A percentile compares a stretch with the other conserved stretches of the same genome.
These are phyloP conservation scores for Phytopythium aichiense DNA, from an alignment of 352 stramenopile species.

Conservation along the genomic window DNA sequence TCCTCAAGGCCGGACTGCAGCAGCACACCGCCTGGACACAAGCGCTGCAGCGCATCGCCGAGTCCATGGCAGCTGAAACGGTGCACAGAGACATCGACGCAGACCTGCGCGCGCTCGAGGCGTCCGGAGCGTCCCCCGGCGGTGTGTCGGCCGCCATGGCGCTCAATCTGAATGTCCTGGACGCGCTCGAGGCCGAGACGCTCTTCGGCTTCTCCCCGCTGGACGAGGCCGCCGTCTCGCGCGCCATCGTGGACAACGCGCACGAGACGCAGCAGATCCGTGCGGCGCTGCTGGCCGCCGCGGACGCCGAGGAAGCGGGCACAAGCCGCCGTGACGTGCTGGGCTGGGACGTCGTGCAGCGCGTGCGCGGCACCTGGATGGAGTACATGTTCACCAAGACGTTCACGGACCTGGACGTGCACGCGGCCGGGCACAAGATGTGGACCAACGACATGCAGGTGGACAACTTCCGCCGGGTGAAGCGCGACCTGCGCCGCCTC, in stretches of 20 bases:
- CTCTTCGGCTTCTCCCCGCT: slow-evolving; percentile 32
- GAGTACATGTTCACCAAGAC: slow-evolving; percentile 36
- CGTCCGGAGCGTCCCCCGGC: background rate
- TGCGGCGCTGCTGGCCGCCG: background rate
- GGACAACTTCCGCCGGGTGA: slow-evolving; percentile 20
- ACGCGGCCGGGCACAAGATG: slow-evolving; percentile 28
- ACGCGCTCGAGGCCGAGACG: slow-evolving; percentile 23
- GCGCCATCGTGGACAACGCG: slow-evolving; percentile 34
- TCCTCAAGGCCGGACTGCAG: slow-evolving; percentile 31
- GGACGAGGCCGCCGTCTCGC: slow-evolving; percentile 26
- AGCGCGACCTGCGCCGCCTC: slow-evolving; percentile 9
- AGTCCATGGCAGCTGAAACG: slow-evolving; percentile 10
- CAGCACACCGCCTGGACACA: slow-evolving; percentile 30
- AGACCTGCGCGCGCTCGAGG: background rate
- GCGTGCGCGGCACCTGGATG: slow-evolving; percentile 25
- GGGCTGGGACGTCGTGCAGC: slow-evolving; percentile 35
- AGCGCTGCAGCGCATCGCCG: slow-evolving; percentile 21
- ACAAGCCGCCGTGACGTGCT: background rate
- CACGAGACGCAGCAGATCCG: slow-evolving; percentile 4
- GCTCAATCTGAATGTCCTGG: slow-evolving; percentile 10
- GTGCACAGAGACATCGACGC: slow-evolving; percentile 2
- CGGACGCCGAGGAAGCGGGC: slow-evolving; percentile 1
- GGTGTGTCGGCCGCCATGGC: background rate
- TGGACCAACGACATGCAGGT: slow-evolving; percentile 40
- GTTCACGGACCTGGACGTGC: slow-evolving; percentile 24